These are phyloP conservation scores for Corynascus novoguineensis DNA, from an alignment of 495 filamentous ascomycete genomes.

Conservation along the genomic window DNA sequence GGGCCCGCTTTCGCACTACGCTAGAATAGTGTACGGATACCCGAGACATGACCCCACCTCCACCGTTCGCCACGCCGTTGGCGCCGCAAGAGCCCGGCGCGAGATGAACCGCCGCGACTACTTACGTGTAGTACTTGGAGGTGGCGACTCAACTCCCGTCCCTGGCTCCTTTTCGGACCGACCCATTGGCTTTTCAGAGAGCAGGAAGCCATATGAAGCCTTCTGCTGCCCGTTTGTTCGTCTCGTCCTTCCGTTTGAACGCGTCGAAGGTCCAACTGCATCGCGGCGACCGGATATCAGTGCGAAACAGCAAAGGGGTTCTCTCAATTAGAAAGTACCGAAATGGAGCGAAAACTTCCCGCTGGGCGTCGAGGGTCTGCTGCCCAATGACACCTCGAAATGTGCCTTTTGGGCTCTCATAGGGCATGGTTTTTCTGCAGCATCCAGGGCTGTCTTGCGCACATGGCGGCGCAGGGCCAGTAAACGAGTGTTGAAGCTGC, in stretches of 20 bases:
- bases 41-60: constrained; percentile 9
- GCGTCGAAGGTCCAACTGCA: neutral
- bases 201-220: neutral
- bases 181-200: constrained; percentile 6
- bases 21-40: too few species aligned
- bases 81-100: constrained; percentile 8
- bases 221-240: neutral
- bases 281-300: neutral
- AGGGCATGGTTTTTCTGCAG: constrained; percentile 33
- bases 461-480: constrained; percentile 33
- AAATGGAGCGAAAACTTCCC: constrained; percentile 11
- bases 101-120: too few species aligned
- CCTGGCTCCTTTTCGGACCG: constrained; percentile 5
- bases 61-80: constrained; percentile 13
- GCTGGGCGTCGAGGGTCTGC: constrained; percentile 22
- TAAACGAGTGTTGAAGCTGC: constrained; percentile 15
- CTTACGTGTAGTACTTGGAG: too few species aligned
- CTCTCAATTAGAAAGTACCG: neutral
- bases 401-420: constrained; percentile 29
- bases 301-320: neutral
- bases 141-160: constrained; percentile 12
- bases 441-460: constrained; percentile 26
- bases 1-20: neutral
- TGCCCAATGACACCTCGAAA: constrained; percentile 30
- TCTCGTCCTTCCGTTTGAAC: neutral